These are phyloP conservation scores for Metrosideros polymorpha DNA, from an alignment of 441 rosid species.

Conservation along the genomic window DNA sequence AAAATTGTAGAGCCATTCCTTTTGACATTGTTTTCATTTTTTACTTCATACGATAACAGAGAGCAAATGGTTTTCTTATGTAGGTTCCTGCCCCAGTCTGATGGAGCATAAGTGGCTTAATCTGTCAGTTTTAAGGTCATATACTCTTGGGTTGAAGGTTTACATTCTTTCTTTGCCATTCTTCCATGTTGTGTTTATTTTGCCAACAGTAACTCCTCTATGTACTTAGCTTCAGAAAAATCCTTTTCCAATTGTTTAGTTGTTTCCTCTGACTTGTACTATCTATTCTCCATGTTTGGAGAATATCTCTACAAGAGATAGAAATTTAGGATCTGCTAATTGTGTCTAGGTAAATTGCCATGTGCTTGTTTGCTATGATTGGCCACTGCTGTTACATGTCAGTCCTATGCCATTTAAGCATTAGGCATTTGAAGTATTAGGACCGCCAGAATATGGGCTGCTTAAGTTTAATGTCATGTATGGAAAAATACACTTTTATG, in stretches of 20 bases:
- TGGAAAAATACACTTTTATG: not conserved
- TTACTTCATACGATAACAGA: not conserved
- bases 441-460: not conserved
- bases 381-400: not conserved
- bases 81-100: not conserved
- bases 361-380: not conserved
- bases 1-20: not conserved
- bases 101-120: conserved; percentile 6
- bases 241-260: not conserved
- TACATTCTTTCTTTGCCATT: not conserved
- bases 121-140: conserved; percentile 16
- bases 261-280: not conserved
- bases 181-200: not conserved
- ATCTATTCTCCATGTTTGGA: not conserved
- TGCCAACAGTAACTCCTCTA: not conserved
- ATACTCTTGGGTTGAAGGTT: conserved; percentile 45
- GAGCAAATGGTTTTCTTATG: not conserved
- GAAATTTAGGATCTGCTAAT: not conserved
- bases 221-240: not conserved
- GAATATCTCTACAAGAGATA: not conserved
- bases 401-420: not conserved
- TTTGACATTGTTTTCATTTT: not conserved
- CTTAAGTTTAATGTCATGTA: not conserved
- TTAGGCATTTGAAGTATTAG: not conserved
- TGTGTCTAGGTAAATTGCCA: not conserved